phyloP scores from a whole-genome alignment of 1,284 basidiomycete species.

The Irpex lacteus region DNA sequence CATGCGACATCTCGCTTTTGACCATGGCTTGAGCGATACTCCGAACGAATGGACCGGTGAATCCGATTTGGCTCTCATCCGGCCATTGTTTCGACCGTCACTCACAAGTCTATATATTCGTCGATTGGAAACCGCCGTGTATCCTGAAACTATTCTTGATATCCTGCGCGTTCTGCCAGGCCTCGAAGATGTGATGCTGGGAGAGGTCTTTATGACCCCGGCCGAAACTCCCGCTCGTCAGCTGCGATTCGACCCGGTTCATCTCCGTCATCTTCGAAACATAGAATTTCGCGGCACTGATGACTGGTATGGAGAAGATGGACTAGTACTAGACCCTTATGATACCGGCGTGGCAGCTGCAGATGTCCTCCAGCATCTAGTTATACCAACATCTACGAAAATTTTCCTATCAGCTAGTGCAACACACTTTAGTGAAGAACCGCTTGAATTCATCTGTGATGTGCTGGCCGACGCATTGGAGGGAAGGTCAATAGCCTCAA shows the following conservation, averaged over 20 bases:
- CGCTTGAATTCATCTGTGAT: background rate
- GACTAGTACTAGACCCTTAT: background rate
- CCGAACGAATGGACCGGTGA: background rate
- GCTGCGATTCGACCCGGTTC: background rate
- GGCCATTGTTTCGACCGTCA: background rate
- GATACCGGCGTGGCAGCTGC: background rate
- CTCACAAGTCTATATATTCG: background rate
- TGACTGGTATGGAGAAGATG: background rate
- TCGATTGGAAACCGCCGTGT: background rate
- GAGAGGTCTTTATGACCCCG: background rate
- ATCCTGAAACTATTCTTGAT: background rate
- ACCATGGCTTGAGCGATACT: background rate
- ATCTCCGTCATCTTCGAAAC: background rate
- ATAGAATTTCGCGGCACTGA: background rate
- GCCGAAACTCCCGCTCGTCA: background rate
- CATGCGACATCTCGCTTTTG: background rate
- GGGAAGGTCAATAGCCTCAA: background rate
- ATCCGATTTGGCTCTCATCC: background rate
- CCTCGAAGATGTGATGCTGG: background rate
- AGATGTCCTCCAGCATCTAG: background rate
- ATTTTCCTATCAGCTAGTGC: background rate
- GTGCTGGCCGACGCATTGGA: background rate
- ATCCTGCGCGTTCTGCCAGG: background rate
- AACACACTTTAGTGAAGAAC: background rate
- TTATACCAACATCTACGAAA: background rate